Evolutionary conservation across 306 rosid species (phyloP).

Genomic region (Pterocarpus macrocarpus): DNA sequence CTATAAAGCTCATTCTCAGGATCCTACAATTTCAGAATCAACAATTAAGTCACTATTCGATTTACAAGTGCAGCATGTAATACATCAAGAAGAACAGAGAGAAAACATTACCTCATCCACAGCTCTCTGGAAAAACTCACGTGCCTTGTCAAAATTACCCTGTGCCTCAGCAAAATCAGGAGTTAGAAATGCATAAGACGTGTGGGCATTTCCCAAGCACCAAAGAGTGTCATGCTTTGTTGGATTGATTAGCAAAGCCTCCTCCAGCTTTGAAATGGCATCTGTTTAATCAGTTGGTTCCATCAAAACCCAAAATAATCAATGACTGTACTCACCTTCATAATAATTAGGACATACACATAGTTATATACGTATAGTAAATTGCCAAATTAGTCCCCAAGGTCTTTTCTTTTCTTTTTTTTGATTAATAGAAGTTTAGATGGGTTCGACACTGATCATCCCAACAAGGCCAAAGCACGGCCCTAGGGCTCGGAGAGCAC

Average conservation of each 20-base stretch:
- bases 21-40: conserved; percentile 62
- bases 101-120: conserved; percentile 59
- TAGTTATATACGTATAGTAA: not conserved
- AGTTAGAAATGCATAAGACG: conserved; percentile 69
- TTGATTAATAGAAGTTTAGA: too few relatives aligned
- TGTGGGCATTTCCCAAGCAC: conserved; percentile 77
- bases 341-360: not conserved
- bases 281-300: conserved; percentile 50
- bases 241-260: conserved; percentile 70
- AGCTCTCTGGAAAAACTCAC: conserved; percentile 69
- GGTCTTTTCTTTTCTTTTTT: too few relatives aligned
- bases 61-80: not conserved
- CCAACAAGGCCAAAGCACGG: too few relatives aligned
- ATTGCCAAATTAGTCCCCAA: not conserved
- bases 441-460: too few relatives aligned
- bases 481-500: too few relatives aligned
- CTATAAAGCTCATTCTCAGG: conserved; percentile 77
- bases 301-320: conserved; percentile 12
- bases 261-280: conserved; percentile 75
- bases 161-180: conserved; percentile 70
- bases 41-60: conserved; percentile 28
- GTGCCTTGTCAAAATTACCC: conserved; percentile 69
- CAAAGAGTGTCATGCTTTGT: conserved; percentile 77
- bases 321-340: not conserved
- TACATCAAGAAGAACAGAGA: not conserved